phyloP scores from a whole-genome alignment of 2,329 filamentous ascomycete species.

The Apiospora saccharicola region DNA sequence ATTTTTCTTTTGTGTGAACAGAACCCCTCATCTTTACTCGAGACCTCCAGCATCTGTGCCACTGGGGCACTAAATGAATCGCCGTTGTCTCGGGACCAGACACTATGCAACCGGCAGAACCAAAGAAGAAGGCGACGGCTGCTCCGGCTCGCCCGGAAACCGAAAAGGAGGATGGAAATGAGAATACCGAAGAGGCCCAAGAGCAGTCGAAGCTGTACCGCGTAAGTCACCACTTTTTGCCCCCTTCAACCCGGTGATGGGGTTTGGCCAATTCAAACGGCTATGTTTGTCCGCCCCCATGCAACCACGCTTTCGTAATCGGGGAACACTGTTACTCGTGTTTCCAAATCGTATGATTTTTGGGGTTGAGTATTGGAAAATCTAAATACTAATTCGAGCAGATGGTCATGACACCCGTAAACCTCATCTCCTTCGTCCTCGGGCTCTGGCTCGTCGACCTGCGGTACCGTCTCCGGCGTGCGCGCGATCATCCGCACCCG shows the following conservation, averaged over 20 bases:
- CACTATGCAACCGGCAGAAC: neutral
- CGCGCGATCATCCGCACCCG: slow-evolving; percentile 38
- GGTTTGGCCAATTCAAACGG: neutral
- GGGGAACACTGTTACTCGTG: neutral
- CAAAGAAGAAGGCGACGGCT: neutral
- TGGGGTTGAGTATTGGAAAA: neutral
- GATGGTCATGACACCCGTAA: slow-evolving; percentile 65
- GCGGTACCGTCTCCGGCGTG: slow-evolving; percentile 59
- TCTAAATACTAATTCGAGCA: neutral
- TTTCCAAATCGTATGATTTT: neutral
- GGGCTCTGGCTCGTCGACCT: slow-evolving; percentile 70
- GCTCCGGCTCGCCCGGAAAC: slow-evolving; percentile 24
- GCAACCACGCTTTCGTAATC: neutral
- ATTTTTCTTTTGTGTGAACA: neutral
- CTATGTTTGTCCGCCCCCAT: neutral
- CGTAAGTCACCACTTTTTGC: slow-evolving; percentile 28
- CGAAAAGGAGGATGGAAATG: neutral
- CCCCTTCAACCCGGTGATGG: neutral
- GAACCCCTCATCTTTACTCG: neutral
- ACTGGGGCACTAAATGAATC: neutral
- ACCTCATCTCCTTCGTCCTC: slow-evolving; percentile 69
- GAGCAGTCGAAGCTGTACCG: slow-evolving; percentile 35
- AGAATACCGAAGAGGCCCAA: slow-evolving; percentile 20
- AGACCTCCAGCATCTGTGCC: neutral
- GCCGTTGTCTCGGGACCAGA: neutral